A percentile compares a stretch with the other conserved stretches of the same genome.
Evolutionary conservation across 176 grass and related monocot species (phyloP).

Genomic region (Tillandsia fasciculata): DNA sequence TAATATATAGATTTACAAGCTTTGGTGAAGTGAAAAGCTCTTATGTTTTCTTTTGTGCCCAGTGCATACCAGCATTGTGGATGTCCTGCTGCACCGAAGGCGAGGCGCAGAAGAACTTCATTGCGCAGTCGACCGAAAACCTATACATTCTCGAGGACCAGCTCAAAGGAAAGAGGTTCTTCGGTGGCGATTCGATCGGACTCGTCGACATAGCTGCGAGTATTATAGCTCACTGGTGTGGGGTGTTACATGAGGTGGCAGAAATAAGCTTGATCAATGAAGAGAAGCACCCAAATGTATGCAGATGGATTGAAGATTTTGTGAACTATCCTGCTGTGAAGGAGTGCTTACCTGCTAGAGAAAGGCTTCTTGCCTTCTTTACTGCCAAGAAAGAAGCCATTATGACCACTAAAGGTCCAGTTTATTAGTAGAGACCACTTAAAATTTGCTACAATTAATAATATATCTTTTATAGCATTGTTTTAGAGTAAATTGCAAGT

Average conservation of each 20-base stretch:
- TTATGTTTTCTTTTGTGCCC: background rate
- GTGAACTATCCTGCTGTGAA: background rate
- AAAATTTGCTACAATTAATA: too few relatives aligned
- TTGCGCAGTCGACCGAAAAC: background rate
- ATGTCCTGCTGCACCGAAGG: conserved; percentile 10
- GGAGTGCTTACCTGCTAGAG: conserved; percentile 6
- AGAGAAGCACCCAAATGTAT: background rate
- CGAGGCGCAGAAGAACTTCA: background rate
- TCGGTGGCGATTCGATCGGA: background rate
- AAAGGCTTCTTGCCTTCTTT: background rate
- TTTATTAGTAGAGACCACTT: too few relatives aligned
- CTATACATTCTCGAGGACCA: conserved; percentile 2
- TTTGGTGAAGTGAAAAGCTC: too few relatives aligned
- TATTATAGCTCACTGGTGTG: background rate
- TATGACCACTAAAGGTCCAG: too few relatives aligned
- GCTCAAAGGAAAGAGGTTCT: background rate
- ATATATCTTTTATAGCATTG: too few relatives aligned
- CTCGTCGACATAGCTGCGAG: conserved; percentile 2
- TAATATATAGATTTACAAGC: too few relatives aligned
- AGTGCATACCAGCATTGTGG: background rate
- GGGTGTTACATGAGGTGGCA: conserved; percentile 4
- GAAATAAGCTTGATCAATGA: conserved; percentile 9
- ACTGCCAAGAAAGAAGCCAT: background rate
- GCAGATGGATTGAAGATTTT: conserved; percentile 5
- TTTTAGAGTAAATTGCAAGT: too few relatives aligned